Evolutionary conservation across 768 basidiomycete species (phyloP), one percentile per base, ranked within the genome.

Genomic region (Kwoniella bestiolae): DNA sequence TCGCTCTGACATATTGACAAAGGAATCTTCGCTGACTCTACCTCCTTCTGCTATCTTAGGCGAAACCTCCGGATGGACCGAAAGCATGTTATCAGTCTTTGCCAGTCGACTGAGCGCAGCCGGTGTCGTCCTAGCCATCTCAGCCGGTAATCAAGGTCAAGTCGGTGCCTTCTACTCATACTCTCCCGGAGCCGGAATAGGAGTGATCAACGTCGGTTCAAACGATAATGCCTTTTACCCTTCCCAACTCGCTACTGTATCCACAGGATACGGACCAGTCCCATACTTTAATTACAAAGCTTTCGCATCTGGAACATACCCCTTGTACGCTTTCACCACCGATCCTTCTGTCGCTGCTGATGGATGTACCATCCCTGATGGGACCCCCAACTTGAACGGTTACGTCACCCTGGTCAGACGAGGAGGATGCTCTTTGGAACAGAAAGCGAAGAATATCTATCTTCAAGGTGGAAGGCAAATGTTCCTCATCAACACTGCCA

Each of bases 91-190:
- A 50, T 73, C 86, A 9, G 87, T 89, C 1, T 83, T 89, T 3
- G 86, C 88, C 0, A 86, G 85, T 69, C 81, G 88, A 49, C 84
- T 90, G 44, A 85, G 86, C 2, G 82, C 79, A 3, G 79, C 81
- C 26, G 89, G 89, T 5, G 86, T 84, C 70, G 83, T 88, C 51
- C 85, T 90, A 29, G 87, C 86, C 11, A 86, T 88, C 38, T 85
- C 88, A 31, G 87, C 87, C 8, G 89, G 88, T 44, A 86, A 87
- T 68, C 80, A 81, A 41, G 88, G 87, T 7, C 73, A 83, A 5
- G 83, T 83, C 26, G 89, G 89, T 5, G 83, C 87, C 3, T 90
- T 87, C 86, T 89, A 85, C 76, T 83, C 86, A 0, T 84, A 45
- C 74, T 82, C 68, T 83, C 89, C 65, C 84, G 85, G 69, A 82